phyloP scores from a whole-genome alignment of 1,139 yeast genomes.

The Sugiyamaella sp. region DNA sequence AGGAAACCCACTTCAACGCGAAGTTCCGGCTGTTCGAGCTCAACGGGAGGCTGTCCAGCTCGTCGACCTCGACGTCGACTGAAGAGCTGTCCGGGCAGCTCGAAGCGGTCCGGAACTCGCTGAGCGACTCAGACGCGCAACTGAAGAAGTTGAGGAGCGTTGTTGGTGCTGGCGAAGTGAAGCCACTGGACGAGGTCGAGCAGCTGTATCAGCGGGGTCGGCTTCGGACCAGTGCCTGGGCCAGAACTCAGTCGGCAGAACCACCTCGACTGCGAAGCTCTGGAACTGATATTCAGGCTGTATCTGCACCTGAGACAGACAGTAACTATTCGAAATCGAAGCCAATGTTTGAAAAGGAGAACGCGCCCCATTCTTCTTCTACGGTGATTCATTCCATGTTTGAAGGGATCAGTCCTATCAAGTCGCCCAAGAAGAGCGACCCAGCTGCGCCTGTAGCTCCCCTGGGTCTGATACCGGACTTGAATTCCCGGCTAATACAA shows the following conservation, averaged over 20 bases:
- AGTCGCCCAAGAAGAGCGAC: conserved; percentile 6
- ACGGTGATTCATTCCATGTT: conserved; percentile 11
- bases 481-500: too few relatives aligned
- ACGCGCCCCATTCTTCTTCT: conserved; percentile 1
- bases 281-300: not conserved
- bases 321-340: not conserved
- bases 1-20: conserved; percentile 29
- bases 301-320: not conserved
- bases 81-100: conserved; percentile 13
- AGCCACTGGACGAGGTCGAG: conserved; percentile 6
- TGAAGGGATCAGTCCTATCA: conserved; percentile 22
- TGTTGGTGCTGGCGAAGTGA: not conserved
- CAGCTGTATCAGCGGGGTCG: not conserved
- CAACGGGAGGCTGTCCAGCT: conserved; percentile 22
- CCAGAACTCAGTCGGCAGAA: not conserved
- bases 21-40: conserved; percentile 30
- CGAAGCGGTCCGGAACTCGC: conserved; percentile 6
- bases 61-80: not conserved
- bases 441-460: not conserved
- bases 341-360: not conserved
- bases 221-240: not conserved
- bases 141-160: not conserved
- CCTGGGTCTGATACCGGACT: not conserved
- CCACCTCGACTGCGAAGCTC: too few relatives aligned
- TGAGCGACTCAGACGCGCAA: conserved; percentile 3